Evolutionary conservation across 495 filamentous ascomycete genomes (phyloP).

Genomic region (Neurospora hispaniola): DNA sequence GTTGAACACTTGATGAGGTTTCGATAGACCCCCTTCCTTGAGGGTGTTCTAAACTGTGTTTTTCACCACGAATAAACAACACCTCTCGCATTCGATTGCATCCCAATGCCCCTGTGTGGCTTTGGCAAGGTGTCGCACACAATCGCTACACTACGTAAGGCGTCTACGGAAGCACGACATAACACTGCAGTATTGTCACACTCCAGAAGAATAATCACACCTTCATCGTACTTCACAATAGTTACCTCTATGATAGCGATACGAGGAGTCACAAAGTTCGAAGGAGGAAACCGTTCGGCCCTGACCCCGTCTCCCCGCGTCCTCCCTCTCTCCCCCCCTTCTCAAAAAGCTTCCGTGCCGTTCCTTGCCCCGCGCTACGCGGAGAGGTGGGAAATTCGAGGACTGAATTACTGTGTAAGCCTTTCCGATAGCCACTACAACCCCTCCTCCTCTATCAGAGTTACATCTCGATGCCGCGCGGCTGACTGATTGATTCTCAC

Average conservation of each 20-base stretch:
- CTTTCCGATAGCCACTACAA: neutral
- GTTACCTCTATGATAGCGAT: neutral
- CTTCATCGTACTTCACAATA: neutral
- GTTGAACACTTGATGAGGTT: neutral
- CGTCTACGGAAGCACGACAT: neutral
- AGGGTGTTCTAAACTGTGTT: neutral
- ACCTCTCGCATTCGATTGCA: neutral
- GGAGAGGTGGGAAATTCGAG: neutral
- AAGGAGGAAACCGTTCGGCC: neutral
- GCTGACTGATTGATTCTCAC: neutral
- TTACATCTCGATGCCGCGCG: neutral
- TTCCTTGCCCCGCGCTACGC: neutral
- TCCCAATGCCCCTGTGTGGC: neutral
- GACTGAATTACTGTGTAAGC: neutral
- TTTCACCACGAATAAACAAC: neutral
- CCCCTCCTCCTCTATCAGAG: neutral
- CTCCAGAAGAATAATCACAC: neutral
- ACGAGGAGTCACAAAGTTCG: neutral
- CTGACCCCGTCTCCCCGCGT: neutral
- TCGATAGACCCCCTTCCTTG: neutral
- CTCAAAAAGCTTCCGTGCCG: neutral
- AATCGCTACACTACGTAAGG: neutral
- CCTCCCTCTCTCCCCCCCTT: neutral
- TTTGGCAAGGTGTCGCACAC: neutral
- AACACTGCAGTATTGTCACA: neutral